These are phyloP conservation scores for Candida loeiensis DNA, from an alignment of 805 yeast species.

Conservation along the genomic window DNA sequence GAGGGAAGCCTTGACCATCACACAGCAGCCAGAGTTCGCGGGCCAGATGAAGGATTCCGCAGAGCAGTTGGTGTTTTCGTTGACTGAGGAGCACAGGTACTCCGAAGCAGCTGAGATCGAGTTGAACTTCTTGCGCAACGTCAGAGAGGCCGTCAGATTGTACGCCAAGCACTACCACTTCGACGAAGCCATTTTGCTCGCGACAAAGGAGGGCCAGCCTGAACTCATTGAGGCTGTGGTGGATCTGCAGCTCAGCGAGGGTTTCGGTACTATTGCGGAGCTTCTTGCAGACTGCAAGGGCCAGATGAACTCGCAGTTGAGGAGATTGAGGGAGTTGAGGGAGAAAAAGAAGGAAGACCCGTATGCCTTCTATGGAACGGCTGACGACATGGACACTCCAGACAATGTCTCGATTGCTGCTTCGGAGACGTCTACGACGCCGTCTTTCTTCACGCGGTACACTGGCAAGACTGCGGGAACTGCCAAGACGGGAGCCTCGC, in stretches of 20 bases:
- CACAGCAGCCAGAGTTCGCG: slow-evolving; percentile 38
- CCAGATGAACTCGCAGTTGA: slow-evolving; percentile 79
- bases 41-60: slow-evolving; percentile 46
- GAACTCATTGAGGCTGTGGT: slow-evolving; percentile 56
- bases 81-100: slow-evolving; percentile 68
- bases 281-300: slow-evolving; percentile 88
- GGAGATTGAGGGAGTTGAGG: slow-evolving; percentile 79
- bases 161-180: slow-evolving; percentile 74
- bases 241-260: slow-evolving; percentile 77
- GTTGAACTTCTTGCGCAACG: slow-evolving; percentile 54
- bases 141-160: slow-evolving; percentile 58
- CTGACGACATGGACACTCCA: slow-evolving; percentile 64
- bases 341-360: slow-evolving; percentile 82
- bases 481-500: slow-evolving; percentile 92
- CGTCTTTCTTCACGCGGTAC: slow-evolving; percentile 90
- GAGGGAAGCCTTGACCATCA: slow-evolving; percentile 76
- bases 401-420: slow-evolving; percentile 95
- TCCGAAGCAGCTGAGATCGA: slow-evolving; percentile 79
- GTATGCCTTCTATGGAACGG: slow-evolving; percentile 71
- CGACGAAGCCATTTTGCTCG: slow-evolving; percentile 71
- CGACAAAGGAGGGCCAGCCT: slow-evolving; percentile 39
- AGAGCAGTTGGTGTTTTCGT: slow-evolving; percentile 54
- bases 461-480: slow-evolving; percentile 96
- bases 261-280: slow-evolving; percentile 84
- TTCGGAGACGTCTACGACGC: slow-evolving; percentile 87